These are phyloP conservation scores for Moniliophthora roreri DNA, from an alignment of 1,284 basidiomycete species.

Conservation along the genomic window DNA sequence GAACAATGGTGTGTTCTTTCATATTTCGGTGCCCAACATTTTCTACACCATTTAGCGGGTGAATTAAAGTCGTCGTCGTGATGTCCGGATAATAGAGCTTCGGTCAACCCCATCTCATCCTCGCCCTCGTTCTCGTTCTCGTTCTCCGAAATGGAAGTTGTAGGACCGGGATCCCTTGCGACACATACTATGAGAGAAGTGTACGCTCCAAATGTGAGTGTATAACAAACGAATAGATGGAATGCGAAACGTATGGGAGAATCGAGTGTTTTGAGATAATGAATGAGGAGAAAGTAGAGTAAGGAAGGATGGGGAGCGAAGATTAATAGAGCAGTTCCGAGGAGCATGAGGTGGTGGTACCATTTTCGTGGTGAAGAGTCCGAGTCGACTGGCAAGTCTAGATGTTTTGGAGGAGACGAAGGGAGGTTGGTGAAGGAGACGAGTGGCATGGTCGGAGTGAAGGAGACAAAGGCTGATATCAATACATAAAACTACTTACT, in stretches of 20 bases:
- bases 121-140: conserved; percentile 30
- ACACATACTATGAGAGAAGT: conserved; percentile 72
- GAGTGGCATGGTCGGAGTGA: too few relatives aligned
- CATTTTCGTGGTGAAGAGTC: conserved; percentile 6
- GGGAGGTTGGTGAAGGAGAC: neutral
- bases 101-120: conserved; percentile 51
- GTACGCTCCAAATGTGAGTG: conserved; percentile 64
- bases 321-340: conserved; percentile 55
- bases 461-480: too few relatives aligned
- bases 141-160: conserved; percentile 39
- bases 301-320: conserved; percentile 73
- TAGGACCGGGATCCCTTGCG: conserved; percentile 71
- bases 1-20: conserved; percentile 85
- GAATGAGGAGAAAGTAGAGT: conserved; percentile 62
- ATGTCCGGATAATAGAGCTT: conserved; percentile 52
- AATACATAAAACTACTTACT: too few relatives aligned
- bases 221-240: conserved; percentile 59
- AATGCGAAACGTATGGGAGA: conserved; percentile 44
- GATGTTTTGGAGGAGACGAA: neutral
- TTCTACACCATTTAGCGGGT: conserved; percentile 71
- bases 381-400: conserved; percentile 1
- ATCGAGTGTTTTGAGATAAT: conserved; percentile 57
- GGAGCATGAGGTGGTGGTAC: conserved; percentile 13
- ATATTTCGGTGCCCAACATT: conserved; percentile 76
- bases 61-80: conserved; percentile 42